Base-by-base conservation (phyloP, 805 yeast species). In the Saturnispora kantuleensis region DNA sequence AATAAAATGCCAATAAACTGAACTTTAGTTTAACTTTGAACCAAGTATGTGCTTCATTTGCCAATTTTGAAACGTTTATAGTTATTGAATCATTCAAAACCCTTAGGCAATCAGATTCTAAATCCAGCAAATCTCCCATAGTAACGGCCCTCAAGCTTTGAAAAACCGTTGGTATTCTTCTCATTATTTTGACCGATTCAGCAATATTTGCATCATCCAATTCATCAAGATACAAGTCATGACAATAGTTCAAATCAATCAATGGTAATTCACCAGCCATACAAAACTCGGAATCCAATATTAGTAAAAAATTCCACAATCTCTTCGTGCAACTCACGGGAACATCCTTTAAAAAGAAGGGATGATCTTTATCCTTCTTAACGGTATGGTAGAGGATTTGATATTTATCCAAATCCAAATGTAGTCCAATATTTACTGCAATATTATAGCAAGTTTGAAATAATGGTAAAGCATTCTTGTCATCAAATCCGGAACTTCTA, bases 231-330 rank as follows among this genome's bases (percentile, higher is more conserved):
- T 49, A 47, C 6, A 38, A 34, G 3, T 43, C 49, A 34, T 46
- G 47, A 30, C 48, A 47, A 37, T 26, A 52, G 18, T 47, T 44
- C 16, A 48, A 39, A 41, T 53, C 45, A 26, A 53, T 47, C 13
- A 50, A 10, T 28, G 52, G 45, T 13, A 47, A 49, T 2, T 35
- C 15, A 8, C 45, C 48, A 15, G 21, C 12, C 13, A 42, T 26
- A 5, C 41, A 48, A 38, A 42, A 52, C 7, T 18, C 26, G 1
- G 50, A 42, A 45, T 54, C 57, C 8, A 37, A 17, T 6, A 21
- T 13, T 10, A 47, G 26, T 8, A 53, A 29, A 41, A 49, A 38
- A 37, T 52, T 51, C 57, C 57, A 53, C 18, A 54, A 38, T 16
- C 15, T 8, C 38, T 47, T 53, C 7, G 33, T 10, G 9, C 38